Evolutionary conservation across 1,284 basidiomycete genomes (phyloP), one percentile per base, ranked within the genome.

Genomic region (Athelia psychrophila): DNA sequence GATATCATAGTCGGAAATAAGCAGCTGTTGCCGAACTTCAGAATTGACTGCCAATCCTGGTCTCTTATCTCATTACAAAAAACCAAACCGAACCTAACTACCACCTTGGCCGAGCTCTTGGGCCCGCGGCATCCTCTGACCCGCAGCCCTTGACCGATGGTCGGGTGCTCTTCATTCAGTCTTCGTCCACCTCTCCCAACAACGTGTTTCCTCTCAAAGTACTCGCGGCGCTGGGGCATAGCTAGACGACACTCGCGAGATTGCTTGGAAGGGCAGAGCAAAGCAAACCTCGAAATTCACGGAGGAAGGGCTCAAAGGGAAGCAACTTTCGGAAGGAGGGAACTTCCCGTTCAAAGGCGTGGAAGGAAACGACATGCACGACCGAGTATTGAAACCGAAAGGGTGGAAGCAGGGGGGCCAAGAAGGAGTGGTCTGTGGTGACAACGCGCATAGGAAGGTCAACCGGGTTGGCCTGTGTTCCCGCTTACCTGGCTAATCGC

Each of bases 291-390:
- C 86, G 3, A 65, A 71, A 35, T 81, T 95, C 60, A 80, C 86
- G 0, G 74, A 72, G 35, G 64, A 74, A 3, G 75, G 73, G 1
- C 71, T 96, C 30, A 71, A 79, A 51, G 77, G 70, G 1, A 85
- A 86, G 64, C 58, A 68, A 12, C 72, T 95, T 32, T 71, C 72
- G 49, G 59, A 65, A 6, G 88, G 86, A 5, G 86, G 94, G 61
- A 83, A 89, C 52, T 88, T 96, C 62, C 93, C 86, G 84, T 96
- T 95, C 72, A 78, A 83, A 51, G 94, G 94, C 12, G 90, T 88
- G 3, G 72, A 80, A 30, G 27, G 27, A 59, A 81, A 78, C 60
- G 66, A 78, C 45, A 84, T 96, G 20, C 93, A 95, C 52, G 92
- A 91, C 1, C 96, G 87, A 86, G 71, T 83, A 16, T 58, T 94